Conservation (phyloP, 2,329 filamentous ascomycete genomes). For the Aureobasidium zeae region DNA sequence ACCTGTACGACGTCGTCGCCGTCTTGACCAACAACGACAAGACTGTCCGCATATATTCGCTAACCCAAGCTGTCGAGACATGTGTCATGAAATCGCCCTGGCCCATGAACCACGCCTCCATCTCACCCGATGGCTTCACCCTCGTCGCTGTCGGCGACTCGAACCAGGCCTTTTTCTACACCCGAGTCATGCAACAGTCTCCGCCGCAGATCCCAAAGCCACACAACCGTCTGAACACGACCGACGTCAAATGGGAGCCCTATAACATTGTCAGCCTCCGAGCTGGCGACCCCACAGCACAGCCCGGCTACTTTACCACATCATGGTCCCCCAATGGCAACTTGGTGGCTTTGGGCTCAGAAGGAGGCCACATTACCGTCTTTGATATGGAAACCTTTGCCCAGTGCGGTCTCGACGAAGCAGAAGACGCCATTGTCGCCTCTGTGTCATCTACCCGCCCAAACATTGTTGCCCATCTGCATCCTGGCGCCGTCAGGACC, state of each 20-base stretch:
- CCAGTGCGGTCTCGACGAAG: slow-evolving; percentile 22
- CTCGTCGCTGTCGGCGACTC: slow-evolving; percentile 82
- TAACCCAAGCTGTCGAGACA: slow-evolving; percentile 58
- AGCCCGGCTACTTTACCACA: slow-evolving; percentile 61
- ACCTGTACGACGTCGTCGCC: slow-evolving; percentile 50
- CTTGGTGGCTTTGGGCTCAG: slow-evolving; percentile 67
- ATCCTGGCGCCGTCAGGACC: slow-evolving; percentile 69
- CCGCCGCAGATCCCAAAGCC: slow-evolving; percentile 31
- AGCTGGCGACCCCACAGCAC: slow-evolving; percentile 29
- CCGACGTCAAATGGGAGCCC: slow-evolving; percentile 32
- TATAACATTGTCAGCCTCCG: slow-evolving; percentile 35
- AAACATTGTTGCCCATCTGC: slow-evolving; percentile 28
- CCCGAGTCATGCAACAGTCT: slow-evolving; percentile 34
- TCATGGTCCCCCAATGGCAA: slow-evolving; percentile 65
- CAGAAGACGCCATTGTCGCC: slow-evolving; percentile 55
- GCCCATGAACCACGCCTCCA: slow-evolving; percentile 86
- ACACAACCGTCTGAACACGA: slow-evolving; percentile 29
- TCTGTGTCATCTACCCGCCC: slow-evolving; percentile 71
- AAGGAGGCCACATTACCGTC: slow-evolving; percentile 70
- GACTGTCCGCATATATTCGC: slow-evolving; percentile 73
- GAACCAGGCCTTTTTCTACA: slow-evolving; percentile 75
- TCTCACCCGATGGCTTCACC: slow-evolving; percentile 77
- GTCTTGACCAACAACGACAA: slow-evolving; percentile 85
- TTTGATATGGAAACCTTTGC: slow-evolving; percentile 50
- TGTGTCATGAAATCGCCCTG: slow-evolving; percentile 67